These are phyloP conservation scores for Suillus brevipes DNA, from an alignment of 768 basidiomycete species.

Conservation along the genomic window DNA sequence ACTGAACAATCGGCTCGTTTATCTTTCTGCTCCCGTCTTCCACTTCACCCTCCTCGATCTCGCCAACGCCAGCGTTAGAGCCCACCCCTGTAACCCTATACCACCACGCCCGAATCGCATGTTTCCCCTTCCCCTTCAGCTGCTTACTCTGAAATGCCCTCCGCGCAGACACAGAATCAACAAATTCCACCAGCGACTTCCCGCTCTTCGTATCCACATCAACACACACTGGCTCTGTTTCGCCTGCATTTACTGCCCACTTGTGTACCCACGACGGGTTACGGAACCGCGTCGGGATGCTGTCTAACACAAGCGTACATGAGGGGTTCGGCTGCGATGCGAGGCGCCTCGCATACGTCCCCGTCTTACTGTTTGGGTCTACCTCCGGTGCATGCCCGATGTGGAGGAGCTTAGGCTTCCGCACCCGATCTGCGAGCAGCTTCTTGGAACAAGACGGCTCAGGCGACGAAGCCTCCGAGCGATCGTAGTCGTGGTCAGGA, in stretches of 20 bases:
- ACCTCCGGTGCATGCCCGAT: slow-evolving; percentile 51
- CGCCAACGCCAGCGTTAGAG: slow-evolving; percentile 8
- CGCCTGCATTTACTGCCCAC: slow-evolving; percentile 45
- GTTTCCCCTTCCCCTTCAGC: slow-evolving; percentile 39
- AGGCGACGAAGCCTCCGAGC: background rate
- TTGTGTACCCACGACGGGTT: slow-evolving; percentile 40
- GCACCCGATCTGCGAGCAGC: background rate
- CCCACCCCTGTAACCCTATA: slow-evolving; percentile 12
- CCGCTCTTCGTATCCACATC: slow-evolving; percentile 42
- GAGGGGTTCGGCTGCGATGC: slow-evolving; percentile 41
- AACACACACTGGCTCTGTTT: slow-evolving; percentile 38
- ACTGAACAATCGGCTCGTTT: background rate
- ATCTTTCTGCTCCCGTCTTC: slow-evolving; percentile 8
- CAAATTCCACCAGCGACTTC: slow-evolving; percentile 55
- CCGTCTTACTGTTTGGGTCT: slow-evolving; percentile 47
- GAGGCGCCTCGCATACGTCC: slow-evolving; percentile 40
- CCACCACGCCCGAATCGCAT: slow-evolving; percentile 19
- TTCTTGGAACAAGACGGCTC: background rate
- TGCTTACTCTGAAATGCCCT: slow-evolving; percentile 44
- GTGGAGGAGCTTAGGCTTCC: slow-evolving; percentile 10
- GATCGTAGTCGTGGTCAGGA: background rate
- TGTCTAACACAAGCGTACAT: slow-evolving; percentile 57
- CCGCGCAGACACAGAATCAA: slow-evolving; percentile 42
- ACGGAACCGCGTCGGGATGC: slow-evolving; percentile 51
- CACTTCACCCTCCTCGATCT: slow-evolving; percentile 19